Conservation (phyloP, 2,329 filamentous ascomycete species). For the Esteya vermicola region DNA sequence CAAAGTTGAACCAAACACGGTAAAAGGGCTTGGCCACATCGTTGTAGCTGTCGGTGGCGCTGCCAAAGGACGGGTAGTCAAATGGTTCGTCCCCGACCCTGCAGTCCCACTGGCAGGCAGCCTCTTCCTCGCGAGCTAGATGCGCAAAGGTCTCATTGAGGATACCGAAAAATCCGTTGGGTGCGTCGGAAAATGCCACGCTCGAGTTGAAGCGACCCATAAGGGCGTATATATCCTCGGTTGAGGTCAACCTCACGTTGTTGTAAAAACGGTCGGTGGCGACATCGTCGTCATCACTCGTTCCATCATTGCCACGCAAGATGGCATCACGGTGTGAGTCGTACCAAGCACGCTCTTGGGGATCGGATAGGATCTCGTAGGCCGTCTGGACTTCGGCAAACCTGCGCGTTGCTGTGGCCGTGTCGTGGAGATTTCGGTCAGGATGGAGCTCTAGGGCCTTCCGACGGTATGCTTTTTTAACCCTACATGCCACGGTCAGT, state of each 20-base stretch:
- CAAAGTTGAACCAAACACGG: constrained; percentile 62
- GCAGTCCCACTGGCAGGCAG: constrained; percentile 56
- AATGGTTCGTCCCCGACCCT: constrained; percentile 28
- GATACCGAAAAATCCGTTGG: constrained; percentile 73
- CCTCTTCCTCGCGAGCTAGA: constrained; percentile 65
- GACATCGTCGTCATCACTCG: constrained; percentile 22
- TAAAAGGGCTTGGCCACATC: constrained; percentile 70
- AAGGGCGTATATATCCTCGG: constrained; percentile 63
- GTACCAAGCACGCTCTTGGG: constrained; percentile 95
- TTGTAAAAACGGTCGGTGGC: constrained; percentile 29
- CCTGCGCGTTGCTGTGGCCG: constrained; percentile 60
- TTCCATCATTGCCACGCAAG: constrained; percentile 46
- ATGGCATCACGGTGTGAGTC: constrained; percentile 86
- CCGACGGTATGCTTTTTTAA: constrained; percentile 83
- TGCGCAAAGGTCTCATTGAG: constrained; percentile 64
- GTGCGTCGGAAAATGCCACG: constrained; percentile 67
- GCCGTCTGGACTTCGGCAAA: constrained; percentile 90
- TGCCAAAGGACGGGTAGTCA: constrained; percentile 73
- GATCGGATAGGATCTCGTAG: constrained; percentile 90
- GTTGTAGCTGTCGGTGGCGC: constrained; percentile 62
- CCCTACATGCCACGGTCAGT: constrained; percentile 29
- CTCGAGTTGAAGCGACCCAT: constrained; percentile 68
- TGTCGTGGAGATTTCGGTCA: constrained; percentile 80
- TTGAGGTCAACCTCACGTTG: constrained; percentile 62
- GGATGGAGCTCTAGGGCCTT: constrained; percentile 91